Evolutionary conservation across 768 basidiomycete species (phyloP), one percentile per base, ranked within the genome.

Genomic region (Boletus rufocinnamomeus): DNA sequence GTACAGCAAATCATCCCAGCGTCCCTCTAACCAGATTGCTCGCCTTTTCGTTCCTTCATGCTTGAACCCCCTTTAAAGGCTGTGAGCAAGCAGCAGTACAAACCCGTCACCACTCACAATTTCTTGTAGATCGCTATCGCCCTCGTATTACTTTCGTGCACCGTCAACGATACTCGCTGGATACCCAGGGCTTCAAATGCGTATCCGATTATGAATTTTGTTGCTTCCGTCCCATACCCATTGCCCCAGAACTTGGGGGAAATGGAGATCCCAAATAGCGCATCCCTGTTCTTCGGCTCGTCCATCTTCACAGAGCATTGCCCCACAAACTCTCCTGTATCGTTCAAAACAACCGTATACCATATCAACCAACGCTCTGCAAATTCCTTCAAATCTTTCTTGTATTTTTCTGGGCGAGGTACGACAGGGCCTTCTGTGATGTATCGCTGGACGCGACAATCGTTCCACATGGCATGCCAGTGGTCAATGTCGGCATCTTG

Each of bases 161-260:
- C 66, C 17, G 10, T n/a, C 48, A 75, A 56, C 8, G 68, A 70
- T 3, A 76, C 58, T n/a, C 75, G 63, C 59, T 74, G 72, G 34
- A 74, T 25, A 17, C 63, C 69, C 44, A 73, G 49, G 27, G 60
- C 56, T 35, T 57, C 53, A 30, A 71, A 76, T 2, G 70, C 69
- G 53, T 77, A 65, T 52, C 73, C 72, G 6, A 76, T 66, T 32
- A 73, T 61, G 60, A 74, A 77, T 8, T 57, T 66, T 16, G 71
- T 68, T 5, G 74, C 68, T 52, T 79, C 74, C 43, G 62, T 70
- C 14, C 75, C 73, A 52, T 73, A 76, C 7, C 77, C 75, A 25
- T 71, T 71, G 0, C 66, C 64, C 74, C 74, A 75, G 56, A 58
- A 72, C 66, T 30, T 47, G 38, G 50, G 52, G 40, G 51, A 66